Evolutionary conservation across 305 asterid species (phyloP), one percentile per base, ranked within the genome.

Genomic region (Ilex paraguariensis): DNA sequence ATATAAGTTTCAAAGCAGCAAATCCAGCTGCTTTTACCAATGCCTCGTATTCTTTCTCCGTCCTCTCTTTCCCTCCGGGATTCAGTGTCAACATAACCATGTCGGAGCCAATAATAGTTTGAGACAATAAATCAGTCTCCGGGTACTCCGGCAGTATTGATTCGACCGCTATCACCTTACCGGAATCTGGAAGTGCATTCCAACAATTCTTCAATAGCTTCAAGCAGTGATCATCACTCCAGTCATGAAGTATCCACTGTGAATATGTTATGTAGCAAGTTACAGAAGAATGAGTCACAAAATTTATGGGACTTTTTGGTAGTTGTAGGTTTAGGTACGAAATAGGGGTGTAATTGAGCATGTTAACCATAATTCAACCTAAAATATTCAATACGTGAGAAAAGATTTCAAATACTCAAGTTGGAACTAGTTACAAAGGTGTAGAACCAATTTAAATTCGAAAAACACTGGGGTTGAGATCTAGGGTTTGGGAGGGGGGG

Each of bases 211-310:
- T 50, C 64, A 69, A 32, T 11, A 69, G 30, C 55, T 57, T 69
- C n/a, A 69, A 11, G 54, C 68, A 56, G 21, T 28, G 55, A 31
- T 57, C 68, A 39, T 69, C 49, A 21, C 15, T 31, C 57, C 73
- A 62, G 9, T 69, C 68, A 51, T 69, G 73, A 49, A 69, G 73
- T 40, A 63, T 15, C 49, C 14, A 51, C 68, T n/a, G 63, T 1
- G 28, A 21, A 21, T 21, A 21, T 21, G 62, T 30, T 36, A 45
- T 45, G 46, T 21, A 8, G 42, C 6, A 8, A 36, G 42, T 36
- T 36, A 5, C 7, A 36, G 9, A 2, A 2, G 28, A 21, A 1
- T 21, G 1, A 21, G 28, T 21, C 28, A 21, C 28, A 1, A 21
- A 21, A 21, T 21, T 21, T 21, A 21, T 21, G 28, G 28, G 28